Evolutionary conservation across 2,329 filamentous ascomycete genomes (phyloP), one percentile per base, ranked within the genome.

Genomic region (Beauveria brongniartii): DNA sequence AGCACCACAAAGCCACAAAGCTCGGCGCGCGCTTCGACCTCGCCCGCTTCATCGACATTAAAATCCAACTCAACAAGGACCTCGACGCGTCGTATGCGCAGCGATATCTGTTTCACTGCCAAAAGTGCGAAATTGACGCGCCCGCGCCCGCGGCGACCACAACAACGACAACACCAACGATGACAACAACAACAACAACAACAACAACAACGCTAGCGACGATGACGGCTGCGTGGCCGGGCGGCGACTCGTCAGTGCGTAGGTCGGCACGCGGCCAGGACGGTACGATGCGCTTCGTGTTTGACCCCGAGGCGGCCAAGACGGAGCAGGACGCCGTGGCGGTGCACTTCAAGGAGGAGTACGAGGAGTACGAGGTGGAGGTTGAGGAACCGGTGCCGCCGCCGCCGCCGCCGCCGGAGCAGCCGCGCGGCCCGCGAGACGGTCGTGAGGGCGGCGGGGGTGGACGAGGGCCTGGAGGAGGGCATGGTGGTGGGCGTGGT

Each of bases 241-340:
- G 34, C 34, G 74, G 74, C 8, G 71, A 73, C 40, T 66, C 70
- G 2, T 68, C 71, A 0, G 67, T 69, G 14, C 65, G 68, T 10
- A 65, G 72, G 1, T 69, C 71, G 5, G 71, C 72, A 68, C 64
- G 78, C 73, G 66, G 78, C 70, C 72, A 81, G 67, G 88, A 91
- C 24, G 89, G 89, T 7, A 96, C 93, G 0, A 85, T 95, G 65
- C 84, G 94, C 7, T 97, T 96, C 72, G 91, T 97, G 74, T 87
- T 97, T 54, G 90, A 96, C 65, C 84, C 87, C 0, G 87, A 88
- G 59, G 83, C 88, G 55, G 92, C 92, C 2, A 81, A 82, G 52
- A 79, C 80, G 18, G 94, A 99, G 74, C 83, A 85, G 67, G 80
- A 81, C 14, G 79, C 82, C 14, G 88, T 92, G 2, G 80, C 81